Conservation (phyloP, 2,329 filamentous ascomycete species). For the Neoascochyta sp. region DNA sequence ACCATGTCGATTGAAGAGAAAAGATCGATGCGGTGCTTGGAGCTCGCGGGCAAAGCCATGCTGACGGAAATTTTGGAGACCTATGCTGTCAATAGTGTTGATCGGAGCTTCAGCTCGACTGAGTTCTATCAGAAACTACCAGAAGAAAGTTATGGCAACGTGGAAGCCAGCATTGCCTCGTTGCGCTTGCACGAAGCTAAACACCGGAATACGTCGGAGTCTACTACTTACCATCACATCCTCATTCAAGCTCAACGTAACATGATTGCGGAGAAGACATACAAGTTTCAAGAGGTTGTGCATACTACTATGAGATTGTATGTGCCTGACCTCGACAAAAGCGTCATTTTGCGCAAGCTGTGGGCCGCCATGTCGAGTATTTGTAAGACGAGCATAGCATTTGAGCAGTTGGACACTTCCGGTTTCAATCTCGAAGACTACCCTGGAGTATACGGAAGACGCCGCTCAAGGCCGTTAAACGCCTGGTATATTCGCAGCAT, state of each 20-base stretch:
- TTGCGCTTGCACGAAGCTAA: not conserved
- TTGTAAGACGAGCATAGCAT: conserved; percentile 1
- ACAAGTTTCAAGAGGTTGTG: conserved; percentile 12
- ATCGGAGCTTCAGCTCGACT: conserved; percentile 22
- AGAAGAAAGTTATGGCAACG: conserved; percentile 11
- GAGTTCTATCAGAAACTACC: conserved; percentile 22
- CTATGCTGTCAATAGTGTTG: conserved; percentile 11
- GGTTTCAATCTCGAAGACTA: conserved; percentile 7
- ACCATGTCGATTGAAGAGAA: conserved; percentile 1
- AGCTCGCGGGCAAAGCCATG: conserved; percentile 24
- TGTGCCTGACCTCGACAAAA: conserved; percentile 17
- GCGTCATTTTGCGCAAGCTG: conserved; percentile 19
- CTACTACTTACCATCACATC: too few relatives aligned
- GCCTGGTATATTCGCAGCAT: conserved; percentile 20
- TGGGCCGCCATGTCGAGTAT: conserved; percentile 27
- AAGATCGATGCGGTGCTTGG: conserved; percentile 14
- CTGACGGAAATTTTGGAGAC: conserved; percentile 10
- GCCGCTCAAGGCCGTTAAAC: conserved; percentile 3
- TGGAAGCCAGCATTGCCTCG: conserved; percentile 2
- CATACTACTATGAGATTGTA: conserved; percentile 20
- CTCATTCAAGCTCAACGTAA: too few relatives aligned
- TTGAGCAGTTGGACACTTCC: conserved; percentile 5
- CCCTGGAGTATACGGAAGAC: conserved; percentile 6
- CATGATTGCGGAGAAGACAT: conserved; percentile 8
- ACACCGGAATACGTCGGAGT: too few relatives aligned